Evolutionary conservation across 352 stramenopile species (phyloP).

Genomic region (Globisporangium megalacanthum): DNA sequence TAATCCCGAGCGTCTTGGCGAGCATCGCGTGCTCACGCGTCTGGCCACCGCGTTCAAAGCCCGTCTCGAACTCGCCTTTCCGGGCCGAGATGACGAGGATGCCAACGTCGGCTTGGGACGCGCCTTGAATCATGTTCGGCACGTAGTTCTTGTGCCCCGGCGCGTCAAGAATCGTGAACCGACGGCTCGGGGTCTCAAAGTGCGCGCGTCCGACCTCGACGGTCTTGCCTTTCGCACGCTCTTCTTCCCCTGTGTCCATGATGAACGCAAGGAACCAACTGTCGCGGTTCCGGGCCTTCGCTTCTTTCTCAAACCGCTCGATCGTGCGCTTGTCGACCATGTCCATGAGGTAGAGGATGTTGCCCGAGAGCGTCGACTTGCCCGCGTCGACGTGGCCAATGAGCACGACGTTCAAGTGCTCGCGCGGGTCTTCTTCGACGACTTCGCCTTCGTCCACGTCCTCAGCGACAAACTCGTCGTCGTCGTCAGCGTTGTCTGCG

Average conservation of each 20-base stretch:
- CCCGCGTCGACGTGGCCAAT: constrained; percentile 99
- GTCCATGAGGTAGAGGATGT: constrained; percentile 98
- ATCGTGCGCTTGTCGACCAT: constrained; percentile 99
- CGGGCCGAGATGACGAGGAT: constrained; percentile 95
- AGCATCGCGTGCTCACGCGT: constrained; percentile 98
- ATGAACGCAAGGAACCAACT: constrained; percentile 98
- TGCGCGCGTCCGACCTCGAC: constrained; percentile 92
- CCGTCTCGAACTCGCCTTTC: constrained; percentile 98
- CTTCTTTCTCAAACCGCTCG: constrained; percentile 98
- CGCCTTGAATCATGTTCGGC: constrained; percentile 98
- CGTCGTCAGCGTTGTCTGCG: constrained; percentile 35
- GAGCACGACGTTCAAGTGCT: constrained; percentile 99
- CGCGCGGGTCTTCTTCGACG: constrained; percentile 91
- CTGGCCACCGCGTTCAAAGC: constrained; percentile 97
- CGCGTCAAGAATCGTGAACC: constrained; percentile 98
- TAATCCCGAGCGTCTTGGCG: constrained; percentile 98
- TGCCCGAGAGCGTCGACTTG: constrained; percentile 97
- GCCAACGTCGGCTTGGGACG: constrained; percentile 96
- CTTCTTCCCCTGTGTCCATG: constrained; percentile 99
- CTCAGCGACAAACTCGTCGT: constrained; percentile 40
- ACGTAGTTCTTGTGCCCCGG: constrained; percentile 99
- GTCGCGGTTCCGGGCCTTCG: constrained; percentile 88
- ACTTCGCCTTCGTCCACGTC: constrained; percentile 51
- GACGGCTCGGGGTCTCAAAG: constrained; percentile 94
- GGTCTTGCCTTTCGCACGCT: constrained; percentile 92